phyloP scores from a whole-genome alignment of 1,139 yeast genomes.

The Zygosaccharomyces sapae region DNA sequence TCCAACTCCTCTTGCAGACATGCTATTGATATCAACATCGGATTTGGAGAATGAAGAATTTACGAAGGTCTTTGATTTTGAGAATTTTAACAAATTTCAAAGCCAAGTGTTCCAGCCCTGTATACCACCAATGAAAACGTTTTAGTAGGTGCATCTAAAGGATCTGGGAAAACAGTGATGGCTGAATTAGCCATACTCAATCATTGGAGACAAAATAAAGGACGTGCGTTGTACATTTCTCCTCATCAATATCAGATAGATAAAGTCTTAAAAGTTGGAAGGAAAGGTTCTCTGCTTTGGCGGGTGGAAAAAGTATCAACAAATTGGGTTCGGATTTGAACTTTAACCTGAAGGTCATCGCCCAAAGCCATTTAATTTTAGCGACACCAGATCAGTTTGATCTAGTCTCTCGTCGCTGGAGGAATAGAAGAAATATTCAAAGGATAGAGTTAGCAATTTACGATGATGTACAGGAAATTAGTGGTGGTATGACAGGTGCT shows the following conservation, averaged over 20 bases:
- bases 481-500: slow-evolving; percentile 53
- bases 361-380: slow-evolving; percentile 60
- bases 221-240: slow-evolving; percentile 63
- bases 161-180: slow-evolving; percentile 68
- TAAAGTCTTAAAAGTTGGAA: slow-evolving; percentile 58
- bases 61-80: slow-evolving; percentile 42
- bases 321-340: slow-evolving; percentile 62
- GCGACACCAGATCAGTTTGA: slow-evolving; percentile 82
- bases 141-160: slow-evolving; percentile 69
- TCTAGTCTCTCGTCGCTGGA: slow-evolving; percentile 73
- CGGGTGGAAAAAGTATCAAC: slow-evolving; percentile 49
- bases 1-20: slow-evolving; percentile 49
- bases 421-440: slow-evolving; percentile 65
- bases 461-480: slow-evolving; percentile 73
- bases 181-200: slow-evolving; percentile 71
- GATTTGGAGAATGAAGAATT: slow-evolving; percentile 50
- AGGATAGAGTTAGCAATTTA: slow-evolving; percentile 62
- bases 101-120: slow-evolving; percentile 62
- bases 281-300: slow-evolving; percentile 43
- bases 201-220: slow-evolving; percentile 63
- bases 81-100: slow-evolving; percentile 64
- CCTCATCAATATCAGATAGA: slow-evolving; percentile 60
- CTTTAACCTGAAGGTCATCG: slow-evolving; percentile 52
- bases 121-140: slow-evolving; percentile 56
- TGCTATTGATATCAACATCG: slow-evolving; percentile 47